Percentiles rank a stretch among this genome's conserved stretches.
Conservation (phyloP, 2,329 filamentous ascomycete species). For the Setomelanomma holmii region DNA sequence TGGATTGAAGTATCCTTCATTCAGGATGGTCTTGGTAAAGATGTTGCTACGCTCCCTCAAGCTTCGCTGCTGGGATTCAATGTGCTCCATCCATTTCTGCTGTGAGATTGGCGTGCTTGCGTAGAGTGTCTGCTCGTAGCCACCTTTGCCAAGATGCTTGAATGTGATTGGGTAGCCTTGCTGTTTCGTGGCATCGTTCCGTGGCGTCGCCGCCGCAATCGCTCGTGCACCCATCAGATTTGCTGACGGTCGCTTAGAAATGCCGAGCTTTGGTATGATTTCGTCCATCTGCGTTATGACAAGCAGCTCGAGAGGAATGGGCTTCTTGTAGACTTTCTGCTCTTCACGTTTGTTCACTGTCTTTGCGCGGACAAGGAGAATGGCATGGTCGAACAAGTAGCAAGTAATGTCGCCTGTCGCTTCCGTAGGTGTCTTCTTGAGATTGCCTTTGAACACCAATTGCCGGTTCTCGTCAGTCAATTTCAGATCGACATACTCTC, state of each 20-base stretch:
- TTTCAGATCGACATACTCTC: constrained; percentile 91
- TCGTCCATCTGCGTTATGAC: constrained; percentile 98
- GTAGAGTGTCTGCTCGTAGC: constrained; percentile 90
- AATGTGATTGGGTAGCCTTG: constrained; percentile 96
- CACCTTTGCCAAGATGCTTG: constrained; percentile 91
- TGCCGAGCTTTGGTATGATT: constrained; percentile 80
- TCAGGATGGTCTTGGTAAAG: constrained; percentile 71
- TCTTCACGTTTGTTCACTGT: constrained; percentile 92
- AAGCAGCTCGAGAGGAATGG: constrained; percentile 91
- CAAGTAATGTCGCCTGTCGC: constrained; percentile 83
- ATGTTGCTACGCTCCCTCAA: constrained; percentile 78
- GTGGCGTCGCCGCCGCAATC: constrained; percentile 56
- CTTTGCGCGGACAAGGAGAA: constrained; percentile 90
- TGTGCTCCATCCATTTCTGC: constrained; percentile 97
- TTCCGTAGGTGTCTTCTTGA: constrained; percentile 92
- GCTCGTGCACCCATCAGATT: constrained; percentile 66
- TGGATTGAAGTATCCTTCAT: constrained; percentile 89
- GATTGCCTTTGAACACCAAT: constrained; percentile 88
- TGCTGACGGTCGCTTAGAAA: constrained; percentile 86
- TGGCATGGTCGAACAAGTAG: constrained; percentile 95
- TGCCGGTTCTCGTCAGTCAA: constrained; percentile 92
- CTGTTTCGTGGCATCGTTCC: constrained; percentile 54
- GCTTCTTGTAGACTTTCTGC: constrained; percentile 92
- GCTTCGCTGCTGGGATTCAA: constrained; percentile 87
- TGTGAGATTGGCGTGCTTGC: constrained; percentile 84